Evolutionary conservation across 257 asterid species (phyloP).

Genomic region (Thymus quinquecostatus): DNA sequence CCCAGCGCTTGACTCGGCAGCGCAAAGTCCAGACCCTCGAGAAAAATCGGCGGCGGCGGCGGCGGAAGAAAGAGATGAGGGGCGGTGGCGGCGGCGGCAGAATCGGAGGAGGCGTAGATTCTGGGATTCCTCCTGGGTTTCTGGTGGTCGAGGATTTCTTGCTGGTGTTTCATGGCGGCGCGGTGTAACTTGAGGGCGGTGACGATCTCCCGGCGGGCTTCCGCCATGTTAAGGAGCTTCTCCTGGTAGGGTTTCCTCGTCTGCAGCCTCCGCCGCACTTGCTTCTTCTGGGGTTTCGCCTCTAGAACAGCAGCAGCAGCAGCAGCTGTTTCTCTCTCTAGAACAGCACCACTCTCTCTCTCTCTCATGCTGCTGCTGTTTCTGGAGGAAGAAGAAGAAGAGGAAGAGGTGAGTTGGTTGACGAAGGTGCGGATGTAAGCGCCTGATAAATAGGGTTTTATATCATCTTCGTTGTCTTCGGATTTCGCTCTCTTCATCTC

Average conservation of each 20-base stretch:
- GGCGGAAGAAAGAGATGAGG: slow-evolving; percentile 21
- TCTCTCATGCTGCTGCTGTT: slow-evolving; percentile 31
- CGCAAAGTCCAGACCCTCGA: slow-evolving; percentile 41
- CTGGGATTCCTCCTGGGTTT: slow-evolving; percentile 63
- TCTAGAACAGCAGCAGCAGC: too few species aligned
- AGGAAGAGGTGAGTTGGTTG: slow-evolving; percentile 59
- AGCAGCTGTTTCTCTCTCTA: slow-evolving; percentile 34
- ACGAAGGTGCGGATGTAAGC: slow-evolving; percentile 89
- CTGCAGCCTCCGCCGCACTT: slow-evolving; percentile 80
- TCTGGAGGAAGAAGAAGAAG: slow-evolving; percentile 25
- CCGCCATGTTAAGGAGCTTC: slow-evolving; percentile 91
- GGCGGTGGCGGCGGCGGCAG: too few species aligned
- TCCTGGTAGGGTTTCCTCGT: slow-evolving; percentile 84
- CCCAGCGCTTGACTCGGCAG: slow-evolving; percentile 86
- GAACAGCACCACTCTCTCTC: slow-evolving; percentile 19
- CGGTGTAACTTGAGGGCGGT: slow-evolving; percentile 87
- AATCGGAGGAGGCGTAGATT: slow-evolving; percentile 49
- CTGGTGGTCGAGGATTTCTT: not conserved
- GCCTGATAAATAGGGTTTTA: slow-evolving; percentile 67
- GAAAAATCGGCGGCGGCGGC: slow-evolving; percentile 27
- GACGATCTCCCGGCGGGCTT: slow-evolving; percentile 90
- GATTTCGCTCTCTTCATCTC: slow-evolving; percentile 42
- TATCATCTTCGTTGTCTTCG: slow-evolving; percentile 30
- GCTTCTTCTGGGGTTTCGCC: slow-evolving; percentile 46
- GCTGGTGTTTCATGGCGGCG: slow-evolving; percentile 63